These are phyloP conservation scores for Vitis hybrid DNA, from an alignment of 177 flowering plant species.

Conservation along the genomic window DNA sequence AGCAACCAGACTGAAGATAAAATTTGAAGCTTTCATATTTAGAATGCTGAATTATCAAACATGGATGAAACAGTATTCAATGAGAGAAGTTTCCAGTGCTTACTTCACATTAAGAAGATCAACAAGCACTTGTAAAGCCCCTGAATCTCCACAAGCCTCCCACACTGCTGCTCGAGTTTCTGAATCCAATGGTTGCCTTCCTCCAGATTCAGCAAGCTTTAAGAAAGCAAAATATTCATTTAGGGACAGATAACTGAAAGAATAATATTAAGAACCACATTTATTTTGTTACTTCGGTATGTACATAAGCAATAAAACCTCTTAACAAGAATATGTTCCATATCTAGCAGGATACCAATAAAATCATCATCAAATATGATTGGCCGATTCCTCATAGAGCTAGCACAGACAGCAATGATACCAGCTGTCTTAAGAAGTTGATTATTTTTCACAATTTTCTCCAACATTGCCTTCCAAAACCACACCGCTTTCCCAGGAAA, in stretches of 20 bases:
- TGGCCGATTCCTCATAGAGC: no score
- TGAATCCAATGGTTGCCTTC: conserved; percentile 68
- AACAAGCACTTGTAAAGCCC: conserved; percentile 90
- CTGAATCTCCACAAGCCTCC: conserved; percentile 98
- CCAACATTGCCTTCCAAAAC: no score
- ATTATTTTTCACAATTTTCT: no score
- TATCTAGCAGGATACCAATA: not conserved
- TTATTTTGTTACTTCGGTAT: not conserved
- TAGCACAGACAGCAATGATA: no score
- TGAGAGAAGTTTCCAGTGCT: conserved; percentile 4
- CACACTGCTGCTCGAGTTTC: conserved; percentile 91
- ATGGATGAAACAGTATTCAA: not conserved
- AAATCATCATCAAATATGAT: not conserved
- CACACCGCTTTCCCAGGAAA: no score
- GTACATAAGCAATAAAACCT: not conserved
- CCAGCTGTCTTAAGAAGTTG: no score
- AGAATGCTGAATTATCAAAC: not conserved
- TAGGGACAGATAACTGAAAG: not conserved
- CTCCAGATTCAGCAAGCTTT: conserved; percentile 72
- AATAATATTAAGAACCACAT: not conserved
- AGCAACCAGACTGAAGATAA: not conserved
- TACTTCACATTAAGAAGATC: conserved; percentile 90
- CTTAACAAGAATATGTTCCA: not conserved
- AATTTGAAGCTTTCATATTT: not conserved
- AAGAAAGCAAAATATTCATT: conserved; percentile 10